Evolutionary conservation across 345 rosid genomes (phyloP).

Genomic region (Ricinus communis): DNA sequence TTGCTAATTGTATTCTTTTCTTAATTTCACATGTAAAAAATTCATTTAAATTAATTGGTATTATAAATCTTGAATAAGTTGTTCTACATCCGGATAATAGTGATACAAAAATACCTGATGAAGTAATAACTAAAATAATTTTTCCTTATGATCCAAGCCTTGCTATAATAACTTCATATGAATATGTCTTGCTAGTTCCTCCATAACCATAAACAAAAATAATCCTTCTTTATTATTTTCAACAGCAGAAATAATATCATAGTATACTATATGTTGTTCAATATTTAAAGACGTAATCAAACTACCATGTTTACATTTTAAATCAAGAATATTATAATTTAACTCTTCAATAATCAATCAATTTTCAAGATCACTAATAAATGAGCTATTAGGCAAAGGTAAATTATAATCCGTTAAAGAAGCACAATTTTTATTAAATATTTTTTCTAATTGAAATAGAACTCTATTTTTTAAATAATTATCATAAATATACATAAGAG

Average conservation of each 20-base stretch:
- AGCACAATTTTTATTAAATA: neutral
- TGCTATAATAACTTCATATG: neutral
- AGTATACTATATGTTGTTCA: no score
- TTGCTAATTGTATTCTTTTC: neutral
- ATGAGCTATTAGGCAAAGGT: neutral
- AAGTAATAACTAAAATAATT: neutral
- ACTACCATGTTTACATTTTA: no score
- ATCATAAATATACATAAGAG: neutral
- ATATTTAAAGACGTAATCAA: no score
- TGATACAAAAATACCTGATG: neutral
- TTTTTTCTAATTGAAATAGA: neutral
- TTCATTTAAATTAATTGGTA: neutral
- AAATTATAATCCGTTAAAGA: neutral
- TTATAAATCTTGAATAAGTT: slow-evolving; percentile 3
- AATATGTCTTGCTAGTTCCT: neutral
- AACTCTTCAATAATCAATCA: neutral
- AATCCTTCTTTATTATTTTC: no score
- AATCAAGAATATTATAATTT: neutral
- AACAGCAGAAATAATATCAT: no score
- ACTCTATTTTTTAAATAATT: neutral
- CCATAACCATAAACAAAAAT: neutral
- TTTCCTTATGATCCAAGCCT: neutral
- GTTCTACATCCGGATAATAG: neutral
- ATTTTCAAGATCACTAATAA: neutral
- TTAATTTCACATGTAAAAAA: slow-evolving; percentile 7